Conservation (phyloP, 2,329 filamentous ascomycete genomes). For the Sporothrix brunneoviolacea region DNA sequence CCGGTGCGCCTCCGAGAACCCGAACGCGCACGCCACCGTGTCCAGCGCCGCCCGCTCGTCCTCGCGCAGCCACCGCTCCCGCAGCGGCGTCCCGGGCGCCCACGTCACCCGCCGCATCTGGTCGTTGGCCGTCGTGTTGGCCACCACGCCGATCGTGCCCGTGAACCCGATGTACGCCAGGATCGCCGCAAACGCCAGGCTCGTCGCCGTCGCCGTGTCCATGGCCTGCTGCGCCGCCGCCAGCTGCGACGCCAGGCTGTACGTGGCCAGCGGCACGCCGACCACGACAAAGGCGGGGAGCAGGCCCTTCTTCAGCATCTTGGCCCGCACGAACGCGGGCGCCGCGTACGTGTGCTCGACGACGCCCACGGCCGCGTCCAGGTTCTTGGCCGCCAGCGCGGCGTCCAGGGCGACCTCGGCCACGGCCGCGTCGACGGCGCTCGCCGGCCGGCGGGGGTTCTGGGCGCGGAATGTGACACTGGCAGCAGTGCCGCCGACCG, state of each 20-base stretch:
- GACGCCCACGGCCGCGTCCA: conserved; percentile 70
- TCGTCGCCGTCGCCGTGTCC: conserved; percentile 66
- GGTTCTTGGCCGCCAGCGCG: conserved; percentile 71
- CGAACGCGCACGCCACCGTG: conserved; percentile 80
- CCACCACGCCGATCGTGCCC: conserved; percentile 73
- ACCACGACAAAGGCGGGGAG: conserved; percentile 51
- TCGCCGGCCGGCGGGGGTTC: conserved; percentile 61
- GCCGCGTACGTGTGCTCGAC: conserved; percentile 63
- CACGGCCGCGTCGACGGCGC: conserved; percentile 64
- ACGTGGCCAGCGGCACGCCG: conserved; percentile 59
- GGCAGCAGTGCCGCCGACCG: conserved; percentile 48
- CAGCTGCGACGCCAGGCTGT: conserved; percentile 62
- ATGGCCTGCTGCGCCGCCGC: conserved; percentile 66
- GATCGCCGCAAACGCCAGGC: conserved; percentile 72
- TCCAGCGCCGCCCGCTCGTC: conserved; percentile 86
- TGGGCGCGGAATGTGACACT: conserved; percentile 49
- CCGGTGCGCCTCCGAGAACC: conserved; percentile 73
- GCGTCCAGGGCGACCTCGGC: conserved; percentile 69
- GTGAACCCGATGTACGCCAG: conserved; percentile 79
- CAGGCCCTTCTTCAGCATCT: conserved; percentile 58
- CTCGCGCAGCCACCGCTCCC: conserved; percentile 79
- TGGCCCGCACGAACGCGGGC: conserved; percentile 59
- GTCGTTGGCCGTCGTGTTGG: conserved; percentile 81
- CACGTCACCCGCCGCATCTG: conserved; percentile 93
- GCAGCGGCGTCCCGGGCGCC: conserved; percentile 72